These are phyloP conservation scores for Tardiomyces depauwii DNA, from an alignment of 1,139 yeast species.

Conservation along the genomic window DNA sequence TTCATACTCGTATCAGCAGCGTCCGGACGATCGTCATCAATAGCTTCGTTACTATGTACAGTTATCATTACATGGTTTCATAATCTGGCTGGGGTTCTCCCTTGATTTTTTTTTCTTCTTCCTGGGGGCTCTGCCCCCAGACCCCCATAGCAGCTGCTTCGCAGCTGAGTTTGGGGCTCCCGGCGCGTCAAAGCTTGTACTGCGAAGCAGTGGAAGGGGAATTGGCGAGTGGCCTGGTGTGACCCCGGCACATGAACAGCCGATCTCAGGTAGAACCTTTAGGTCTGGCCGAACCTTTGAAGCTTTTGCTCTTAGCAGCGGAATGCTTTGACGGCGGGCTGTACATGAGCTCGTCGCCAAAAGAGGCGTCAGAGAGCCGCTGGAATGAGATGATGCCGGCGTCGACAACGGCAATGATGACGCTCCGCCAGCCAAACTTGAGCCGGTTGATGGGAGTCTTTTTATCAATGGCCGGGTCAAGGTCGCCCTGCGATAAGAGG, in stretches of 20 bases:
- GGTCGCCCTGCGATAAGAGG: constrained; percentile 22
- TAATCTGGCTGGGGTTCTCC: too few species aligned
- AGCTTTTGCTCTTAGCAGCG: background rate
- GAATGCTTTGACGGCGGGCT: background rate
- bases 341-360: constrained; percentile 19
- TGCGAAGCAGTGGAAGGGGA: too few species aligned
- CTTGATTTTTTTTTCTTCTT: too few species aligned
- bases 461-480: constrained; percentile 13
- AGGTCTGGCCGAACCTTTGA: background rate
- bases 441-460: constrained; percentile 25
- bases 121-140: too few species aligned
- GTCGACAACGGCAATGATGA: constrained; percentile 57
- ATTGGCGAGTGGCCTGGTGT: too few species aligned
- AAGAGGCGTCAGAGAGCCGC: constrained; percentile 47
- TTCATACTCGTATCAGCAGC: background rate
- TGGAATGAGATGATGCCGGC: constrained; percentile 63
- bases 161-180: too few species aligned
- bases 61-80: too few species aligned
- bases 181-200: too few species aligned
- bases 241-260: too few species aligned
- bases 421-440: constrained; percentile 39
- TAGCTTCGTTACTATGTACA: too few species aligned
- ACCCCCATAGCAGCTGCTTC: too few species aligned
- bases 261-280: too few species aligned
- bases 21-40: background rate